These are phyloP conservation scores for Diphasiastrum complanatum DNA, from an alignment of 83 land plant species.

Conservation along the genomic window DNA sequence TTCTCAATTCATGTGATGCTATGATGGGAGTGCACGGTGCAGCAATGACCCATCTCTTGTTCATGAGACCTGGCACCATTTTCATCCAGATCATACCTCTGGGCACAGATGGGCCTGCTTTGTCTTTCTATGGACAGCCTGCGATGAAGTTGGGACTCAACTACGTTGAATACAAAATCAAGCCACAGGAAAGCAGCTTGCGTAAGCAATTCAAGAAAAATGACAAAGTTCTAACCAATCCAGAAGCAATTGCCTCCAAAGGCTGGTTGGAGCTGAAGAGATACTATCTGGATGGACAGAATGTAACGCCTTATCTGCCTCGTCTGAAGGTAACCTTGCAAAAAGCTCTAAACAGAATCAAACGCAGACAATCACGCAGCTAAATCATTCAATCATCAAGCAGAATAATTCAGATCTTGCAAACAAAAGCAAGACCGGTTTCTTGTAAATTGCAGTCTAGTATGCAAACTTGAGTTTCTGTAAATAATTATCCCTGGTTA, in stretches of 20 bases:
- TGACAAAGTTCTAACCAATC: constrained; percentile 58
- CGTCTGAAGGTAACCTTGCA: no score
- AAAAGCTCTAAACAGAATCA: no score
- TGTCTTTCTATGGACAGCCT: constrained; percentile 76
- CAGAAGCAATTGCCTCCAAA: constrained; percentile 33
- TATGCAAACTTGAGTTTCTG: no score
- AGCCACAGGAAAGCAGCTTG: constrained; percentile 64
- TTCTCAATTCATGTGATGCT: constrained; percentile 46
- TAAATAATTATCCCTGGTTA: no score
- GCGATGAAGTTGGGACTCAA: constrained; percentile 69
- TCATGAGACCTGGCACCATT: constrained; percentile 70
- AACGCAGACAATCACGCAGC: no score
- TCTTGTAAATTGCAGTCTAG: no score
- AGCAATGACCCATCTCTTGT: constrained; percentile 85
- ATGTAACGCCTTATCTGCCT: constrained; percentile 35
- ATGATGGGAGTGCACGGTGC: constrained; percentile 94
- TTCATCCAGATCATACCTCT: constrained; percentile 83
- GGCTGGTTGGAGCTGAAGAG: constrained; percentile 78
- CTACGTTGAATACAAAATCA: constrained; percentile 57
- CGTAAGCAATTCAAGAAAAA: constrained; percentile 33
- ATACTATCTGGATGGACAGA: constrained; percentile 64
- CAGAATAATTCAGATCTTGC: no score
- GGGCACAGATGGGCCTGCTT: constrained; percentile 82
- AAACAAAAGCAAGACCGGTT: no score
- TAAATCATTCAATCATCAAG: no score